These are phyloP conservation scores for Vaccinium vitisidaea DNA, from an alignment of 148 eudicot species.

Conservation along the genomic window DNA sequence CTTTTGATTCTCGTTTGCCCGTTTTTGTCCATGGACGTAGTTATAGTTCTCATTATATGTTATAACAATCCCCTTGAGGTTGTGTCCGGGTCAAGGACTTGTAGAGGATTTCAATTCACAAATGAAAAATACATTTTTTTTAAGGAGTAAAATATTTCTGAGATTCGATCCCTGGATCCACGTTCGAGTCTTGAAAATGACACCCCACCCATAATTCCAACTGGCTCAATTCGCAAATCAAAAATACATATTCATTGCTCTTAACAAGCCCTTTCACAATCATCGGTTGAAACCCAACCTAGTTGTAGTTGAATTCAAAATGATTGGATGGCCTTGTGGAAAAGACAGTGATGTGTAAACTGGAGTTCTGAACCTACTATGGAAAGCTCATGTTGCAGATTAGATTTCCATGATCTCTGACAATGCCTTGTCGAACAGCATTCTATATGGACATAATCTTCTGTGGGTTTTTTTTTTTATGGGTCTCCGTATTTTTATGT, in stretches of 20 bases:
- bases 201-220: too few relatives aligned
- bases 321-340: not conserved
- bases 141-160: too few relatives aligned
- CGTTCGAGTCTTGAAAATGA: too few relatives aligned
- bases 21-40: not conserved
- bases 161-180: too few relatives aligned
- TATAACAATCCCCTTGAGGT: not conserved
- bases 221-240: too few relatives aligned
- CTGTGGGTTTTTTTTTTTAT: not conserved
- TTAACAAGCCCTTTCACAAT: not conserved
- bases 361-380: not conserved
- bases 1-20: not conserved
- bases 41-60: not conserved
- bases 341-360: not conserved
- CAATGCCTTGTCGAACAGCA: not conserved
- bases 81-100: not conserved
- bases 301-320: not conserved
- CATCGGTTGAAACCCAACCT: not conserved
- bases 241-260: not conserved
- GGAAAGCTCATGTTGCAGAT: not conserved
- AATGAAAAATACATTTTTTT: not conserved
- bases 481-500: not conserved
- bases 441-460: not conserved
- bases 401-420: not conserved
- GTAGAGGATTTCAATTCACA: not conserved